Percentiles rank a stretch among this genome's conserved stretches.
Conservation (phyloP, 2,329 filamentous ascomycete species). For the Botrytis hyacinthi region DNA sequence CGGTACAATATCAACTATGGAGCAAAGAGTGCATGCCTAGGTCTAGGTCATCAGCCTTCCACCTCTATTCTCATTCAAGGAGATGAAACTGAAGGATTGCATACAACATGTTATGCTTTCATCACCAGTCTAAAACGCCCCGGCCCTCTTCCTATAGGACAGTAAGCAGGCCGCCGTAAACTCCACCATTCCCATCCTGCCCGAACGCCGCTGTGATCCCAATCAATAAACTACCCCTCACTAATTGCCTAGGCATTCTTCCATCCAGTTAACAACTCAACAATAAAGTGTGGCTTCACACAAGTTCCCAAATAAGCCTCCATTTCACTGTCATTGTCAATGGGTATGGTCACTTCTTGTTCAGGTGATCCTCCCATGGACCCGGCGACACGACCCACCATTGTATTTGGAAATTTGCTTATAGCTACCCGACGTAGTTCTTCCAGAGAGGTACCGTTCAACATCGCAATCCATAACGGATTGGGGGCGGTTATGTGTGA, state of each 20-base stretch:
- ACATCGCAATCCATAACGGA: slow-evolving; percentile 64
- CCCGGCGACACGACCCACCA: slow-evolving; percentile 63
- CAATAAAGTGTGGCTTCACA: slow-evolving; percentile 38
- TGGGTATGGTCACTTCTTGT: slow-evolving; percentile 60
- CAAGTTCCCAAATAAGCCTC: slow-evolving; percentile 66
- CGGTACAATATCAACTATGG: background rate
- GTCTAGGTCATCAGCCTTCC: background rate
- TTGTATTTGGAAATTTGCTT: slow-evolving; percentile 58
- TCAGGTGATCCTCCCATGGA: slow-evolving; percentile 55
- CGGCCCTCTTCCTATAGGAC: background rate
- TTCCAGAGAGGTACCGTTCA: slow-evolving; percentile 53
- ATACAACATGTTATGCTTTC: background rate
- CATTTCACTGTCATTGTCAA: slow-evolving; percentile 70
- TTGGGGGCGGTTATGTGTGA: slow-evolving; percentile 53
- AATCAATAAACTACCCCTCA: background rate
- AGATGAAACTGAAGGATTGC: background rate
- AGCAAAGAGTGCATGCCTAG: background rate
- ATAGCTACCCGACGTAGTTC: slow-evolving; percentile 63
- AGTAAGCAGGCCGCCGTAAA: background rate
- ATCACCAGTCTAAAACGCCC: background rate
- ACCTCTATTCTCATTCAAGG: background rate
- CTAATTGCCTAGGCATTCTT: slow-evolving; percentile 30
- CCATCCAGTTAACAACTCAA: slow-evolving; percentile 37
- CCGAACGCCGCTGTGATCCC: background rate
- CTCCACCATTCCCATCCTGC: background rate